These are phyloP conservation scores for Peronosclerospora sorghi DNA, from an alignment of 352 stramenopile species.

Conservation along the genomic window DNA sequence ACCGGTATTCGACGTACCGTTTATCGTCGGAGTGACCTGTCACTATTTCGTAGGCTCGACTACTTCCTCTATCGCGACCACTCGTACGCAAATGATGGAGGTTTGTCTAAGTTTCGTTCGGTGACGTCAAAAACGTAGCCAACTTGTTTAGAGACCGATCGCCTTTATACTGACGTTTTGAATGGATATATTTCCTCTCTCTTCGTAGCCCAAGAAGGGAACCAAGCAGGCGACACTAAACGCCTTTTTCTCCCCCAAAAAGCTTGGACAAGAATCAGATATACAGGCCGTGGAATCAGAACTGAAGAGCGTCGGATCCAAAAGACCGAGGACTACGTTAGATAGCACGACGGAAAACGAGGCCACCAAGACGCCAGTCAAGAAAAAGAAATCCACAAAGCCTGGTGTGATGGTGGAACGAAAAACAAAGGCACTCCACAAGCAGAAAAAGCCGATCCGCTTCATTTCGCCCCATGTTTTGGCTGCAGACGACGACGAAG, in stretches of 20 bases:
- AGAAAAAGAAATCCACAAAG: conserved; percentile 12
- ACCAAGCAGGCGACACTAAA: conserved; percentile 56
- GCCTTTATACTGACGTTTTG: conserved; percentile 6
- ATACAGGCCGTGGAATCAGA: conserved; percentile 5
- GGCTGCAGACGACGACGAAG: conserved; percentile 14
- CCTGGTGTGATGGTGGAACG: conserved; percentile 11
- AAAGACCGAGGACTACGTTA: conserved; percentile 6
- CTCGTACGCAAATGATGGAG: conserved; percentile 7
- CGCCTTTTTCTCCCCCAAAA: conserved; percentile 66
- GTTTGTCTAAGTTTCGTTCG: conserved; percentile 1
- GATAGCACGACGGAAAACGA: conserved; percentile 1
- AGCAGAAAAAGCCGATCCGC: conserved; percentile 6
- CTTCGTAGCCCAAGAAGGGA: conserved; percentile 36
- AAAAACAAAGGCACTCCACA: conserved; percentile 14
- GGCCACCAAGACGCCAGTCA: conserved; percentile 2
- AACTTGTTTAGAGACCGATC: background rate
- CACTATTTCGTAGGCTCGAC: too few relatives aligned
- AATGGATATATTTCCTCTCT: conserved; percentile 2
- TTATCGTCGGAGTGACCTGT: too few relatives aligned
- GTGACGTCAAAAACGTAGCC: background rate
- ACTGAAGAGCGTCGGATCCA: conserved; percentile 8
- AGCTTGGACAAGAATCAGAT: conserved; percentile 12
- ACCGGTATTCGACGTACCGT: too few relatives aligned
- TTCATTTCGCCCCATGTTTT: conserved; percentile 27
- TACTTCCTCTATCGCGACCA: background rate